Percentiles rank a stretch among this genome's conserved stretches.
These are phyloP conservation scores for Wickerhamomyces bisporus DNA, from an alignment of 805 yeast genomes.

Conservation along the genomic window DNA sequence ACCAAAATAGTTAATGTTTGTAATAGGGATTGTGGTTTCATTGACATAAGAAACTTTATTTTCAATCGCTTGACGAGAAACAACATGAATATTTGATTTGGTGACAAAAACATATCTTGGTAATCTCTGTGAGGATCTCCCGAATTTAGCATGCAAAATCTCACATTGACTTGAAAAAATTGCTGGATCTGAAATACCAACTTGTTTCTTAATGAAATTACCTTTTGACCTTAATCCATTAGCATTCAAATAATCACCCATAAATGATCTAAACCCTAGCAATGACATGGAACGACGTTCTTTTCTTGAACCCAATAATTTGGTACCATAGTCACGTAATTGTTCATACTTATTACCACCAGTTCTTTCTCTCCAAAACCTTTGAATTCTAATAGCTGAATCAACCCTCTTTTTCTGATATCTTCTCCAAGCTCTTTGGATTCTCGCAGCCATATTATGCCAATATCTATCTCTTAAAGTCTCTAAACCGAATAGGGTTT, in stretches of 20 bases:
- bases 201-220: slow-evolving; percentile 61
- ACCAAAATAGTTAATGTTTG: slow-evolving; percentile 54
- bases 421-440: slow-evolving; percentile 95
- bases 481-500: slow-evolving; percentile 90
- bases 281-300: slow-evolving; percentile 87
- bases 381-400: slow-evolving; percentile 78
- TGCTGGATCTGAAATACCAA: slow-evolving; percentile 66
- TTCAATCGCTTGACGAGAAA: slow-evolving; percentile 69
- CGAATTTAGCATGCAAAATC: slow-evolving; percentile 77
- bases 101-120: slow-evolving; percentile 73
- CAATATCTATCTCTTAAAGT: slow-evolving; percentile 95
- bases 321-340: slow-evolving; percentile 79
- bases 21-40: slow-evolving; percentile 61
- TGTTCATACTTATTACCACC: slow-evolving; percentile 82
- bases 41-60: slow-evolving; percentile 50
- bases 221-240: slow-evolving; percentile 76
- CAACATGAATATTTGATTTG: slow-evolving; percentile 51
- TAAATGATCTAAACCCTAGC: slow-evolving; percentile 79
- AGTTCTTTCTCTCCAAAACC: slow-evolving; percentile 72
- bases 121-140: slow-evolving; percentile 80
- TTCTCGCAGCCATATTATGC: slow-evolving; percentile 97
- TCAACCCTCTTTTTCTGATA: slow-evolving; percentile 76
- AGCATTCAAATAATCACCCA: slow-evolving; percentile 93
- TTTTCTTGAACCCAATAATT: slow-evolving; percentile 64
- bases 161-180: slow-evolving; percentile 81